These are phyloP conservation scores for Udeniomyces megalosporus DNA, from an alignment of 768 basidiomycete species.

Conservation along the genomic window DNA sequence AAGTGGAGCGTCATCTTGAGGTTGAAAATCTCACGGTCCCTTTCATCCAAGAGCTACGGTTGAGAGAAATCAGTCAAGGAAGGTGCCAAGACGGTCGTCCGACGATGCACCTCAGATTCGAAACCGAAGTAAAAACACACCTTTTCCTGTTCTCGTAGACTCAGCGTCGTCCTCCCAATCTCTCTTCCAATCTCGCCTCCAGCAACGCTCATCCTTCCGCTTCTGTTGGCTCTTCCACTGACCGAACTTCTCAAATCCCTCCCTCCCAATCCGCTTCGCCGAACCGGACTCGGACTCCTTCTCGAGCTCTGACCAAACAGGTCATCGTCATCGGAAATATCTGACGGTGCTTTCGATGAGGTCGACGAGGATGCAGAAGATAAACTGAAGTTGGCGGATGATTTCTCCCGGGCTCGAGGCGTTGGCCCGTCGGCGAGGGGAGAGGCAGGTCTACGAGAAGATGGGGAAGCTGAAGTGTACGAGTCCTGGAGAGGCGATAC, in stretches of 20 bases:
- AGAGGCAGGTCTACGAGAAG: background rate
- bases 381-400: background rate
- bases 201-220: background rate
- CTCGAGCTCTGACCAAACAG: constrained; percentile 5
- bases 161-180: constrained; percentile 34
- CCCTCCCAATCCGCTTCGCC: background rate
- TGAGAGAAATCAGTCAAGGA: background rate
- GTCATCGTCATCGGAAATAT: background rate
- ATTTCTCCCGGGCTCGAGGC: background rate
- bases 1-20: constrained; percentile 93
- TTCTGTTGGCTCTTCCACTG: background rate
- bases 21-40: constrained; percentile 94
- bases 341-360: background rate
- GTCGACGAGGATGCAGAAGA: background rate
- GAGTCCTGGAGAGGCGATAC: background rate
- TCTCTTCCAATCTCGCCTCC: constrained; percentile 1
- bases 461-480: background rate
- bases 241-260: no score
- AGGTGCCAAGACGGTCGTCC: no score
- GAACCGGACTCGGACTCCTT: background rate
- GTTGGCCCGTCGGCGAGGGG: background rate
- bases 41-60: constrained; percentile 70
- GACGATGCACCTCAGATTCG: no score
- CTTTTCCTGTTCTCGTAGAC: constrained; percentile 91
- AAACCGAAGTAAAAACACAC: constrained; percentile 37